phyloP scores from a whole-genome alignment of 2,329 filamentous ascomycete genomes.

The Apiospora marii region DNA sequence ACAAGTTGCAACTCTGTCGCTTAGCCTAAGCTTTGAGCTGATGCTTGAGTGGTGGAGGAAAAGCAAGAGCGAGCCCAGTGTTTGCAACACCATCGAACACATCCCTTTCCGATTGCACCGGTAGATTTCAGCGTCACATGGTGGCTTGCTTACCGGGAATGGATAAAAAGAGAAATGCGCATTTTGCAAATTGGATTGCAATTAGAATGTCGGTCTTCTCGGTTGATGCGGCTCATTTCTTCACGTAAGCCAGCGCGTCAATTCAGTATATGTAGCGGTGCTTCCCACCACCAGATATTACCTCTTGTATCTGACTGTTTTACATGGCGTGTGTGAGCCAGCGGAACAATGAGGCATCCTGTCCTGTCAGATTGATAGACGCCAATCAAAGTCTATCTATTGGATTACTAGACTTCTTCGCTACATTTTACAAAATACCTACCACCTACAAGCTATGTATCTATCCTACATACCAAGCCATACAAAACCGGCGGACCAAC shows the following conservation, averaged over 20 bases:
- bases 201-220: background rate
- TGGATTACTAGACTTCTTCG: background rate
- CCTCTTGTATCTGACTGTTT: background rate
- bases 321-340: background rate
- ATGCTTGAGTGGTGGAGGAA: background rate
- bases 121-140: slow-evolving; percentile 13
- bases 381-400: background rate
- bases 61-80: background rate
- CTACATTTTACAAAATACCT: background rate
- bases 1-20: slow-evolving; percentile 4
- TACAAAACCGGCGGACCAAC: background rate
- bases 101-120: background rate
- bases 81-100: background rate
- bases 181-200: background rate
- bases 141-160: background rate
- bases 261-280: slow-evolving; percentile 4
- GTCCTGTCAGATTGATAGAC: background rate
- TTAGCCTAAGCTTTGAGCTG: slow-evolving; percentile 6
- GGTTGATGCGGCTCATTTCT: background rate
- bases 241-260: background rate
- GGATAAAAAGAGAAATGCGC: background rate
- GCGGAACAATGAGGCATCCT: background rate
- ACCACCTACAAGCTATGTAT: too few species aligned
- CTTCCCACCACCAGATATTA: background rate
- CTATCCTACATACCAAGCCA: too few species aligned